phyloP scores from a whole-genome alignment of 2,329 filamentous ascomycete species.

The Fusarium fujikuroi region DNA sequence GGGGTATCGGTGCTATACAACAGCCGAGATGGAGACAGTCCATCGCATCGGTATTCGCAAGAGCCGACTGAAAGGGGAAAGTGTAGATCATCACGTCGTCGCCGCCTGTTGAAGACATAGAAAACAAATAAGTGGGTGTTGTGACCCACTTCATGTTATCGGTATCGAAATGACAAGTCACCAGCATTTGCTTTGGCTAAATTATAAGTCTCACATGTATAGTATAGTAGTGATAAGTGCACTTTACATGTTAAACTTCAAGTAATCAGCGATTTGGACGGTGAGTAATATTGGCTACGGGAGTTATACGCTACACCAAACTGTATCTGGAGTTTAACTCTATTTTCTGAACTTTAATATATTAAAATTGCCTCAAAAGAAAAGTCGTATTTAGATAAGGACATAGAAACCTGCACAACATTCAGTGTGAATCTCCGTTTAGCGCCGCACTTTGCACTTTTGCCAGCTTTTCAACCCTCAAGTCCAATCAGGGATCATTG shows the following conservation, averaged over 20 bases:
- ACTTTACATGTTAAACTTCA: not conserved
- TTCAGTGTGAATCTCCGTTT: not conserved
- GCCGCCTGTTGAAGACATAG: not conserved
- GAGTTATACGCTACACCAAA: not conserved
- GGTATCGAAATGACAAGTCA: not conserved
- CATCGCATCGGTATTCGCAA: not conserved
- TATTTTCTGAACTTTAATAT: not conserved
- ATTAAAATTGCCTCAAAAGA: fast-evolving
- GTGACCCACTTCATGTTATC: not conserved
- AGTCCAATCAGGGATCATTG: not conserved
- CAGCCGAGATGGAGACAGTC: not conserved
- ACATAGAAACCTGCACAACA: too few relatives aligned
- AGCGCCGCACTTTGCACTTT: not conserved
- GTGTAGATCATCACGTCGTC: not conserved
- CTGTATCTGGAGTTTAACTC: not conserved
- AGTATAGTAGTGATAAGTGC: not conserved
- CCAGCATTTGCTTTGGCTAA: too few relatives aligned
- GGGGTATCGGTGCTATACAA: not conserved
- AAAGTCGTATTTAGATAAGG: fast-evolving
- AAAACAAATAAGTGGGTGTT: not conserved
- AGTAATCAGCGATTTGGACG: too few relatives aligned
- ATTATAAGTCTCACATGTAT: not conserved
- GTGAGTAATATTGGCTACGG: not conserved
- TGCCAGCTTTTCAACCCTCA: not conserved
- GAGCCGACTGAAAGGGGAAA: not conserved